Evolutionary conservation across 352 stramenopile genomes (phyloP), one percentile per base, ranked within the genome.

Genomic region (Globisporangium iwayamae): DNA sequence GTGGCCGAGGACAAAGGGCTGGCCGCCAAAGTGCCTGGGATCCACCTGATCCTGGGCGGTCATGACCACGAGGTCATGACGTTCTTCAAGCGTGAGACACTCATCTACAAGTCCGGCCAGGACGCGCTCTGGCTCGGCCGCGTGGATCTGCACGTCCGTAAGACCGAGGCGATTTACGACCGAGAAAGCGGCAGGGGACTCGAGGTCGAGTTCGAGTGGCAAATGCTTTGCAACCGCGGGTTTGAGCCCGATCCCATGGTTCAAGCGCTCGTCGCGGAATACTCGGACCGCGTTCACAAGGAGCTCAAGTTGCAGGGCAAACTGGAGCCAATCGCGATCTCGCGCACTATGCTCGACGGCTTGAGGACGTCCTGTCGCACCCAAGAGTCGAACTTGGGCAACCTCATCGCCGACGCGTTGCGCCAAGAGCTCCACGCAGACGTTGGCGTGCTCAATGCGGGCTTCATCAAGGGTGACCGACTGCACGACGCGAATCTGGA

Each of bases 61-160:
- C 91, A 97, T 66, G 91, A 97, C 68, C 91, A 97, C 62, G 82
- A 92, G 32, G 80, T 83, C 3, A 77, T 91, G 57, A 87, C 88
- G 22, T 64, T 79, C 20, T 80, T 87, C 58, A 66, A 78, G 2
- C 56, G 71, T 50, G 52, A 72, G 45, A 89, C 85, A 3, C 77
- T 95, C 20, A 83, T 96, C 54, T 87, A 93, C 81, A 96, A 96
- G 64, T 91, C 79, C 4, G 88, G 88, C 0, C 85, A 90, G 72
- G 87, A 96, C 62, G 84, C 80, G 22, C 73, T 91, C 20, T 96
- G 86, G 86, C 67, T 96, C 1, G 88, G 84, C 4, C 68, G 66
- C n/a, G 67, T 96, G 14, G 70, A 92, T 20, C 68, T 96, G 54
- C 73, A 75, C 8, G 76, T 95, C 30, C 66, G 69, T 38, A 60